Base-by-base conservation (phyloP, 495 filamentous ascomycete genomes). In the Penicillium canariense region DNA sequence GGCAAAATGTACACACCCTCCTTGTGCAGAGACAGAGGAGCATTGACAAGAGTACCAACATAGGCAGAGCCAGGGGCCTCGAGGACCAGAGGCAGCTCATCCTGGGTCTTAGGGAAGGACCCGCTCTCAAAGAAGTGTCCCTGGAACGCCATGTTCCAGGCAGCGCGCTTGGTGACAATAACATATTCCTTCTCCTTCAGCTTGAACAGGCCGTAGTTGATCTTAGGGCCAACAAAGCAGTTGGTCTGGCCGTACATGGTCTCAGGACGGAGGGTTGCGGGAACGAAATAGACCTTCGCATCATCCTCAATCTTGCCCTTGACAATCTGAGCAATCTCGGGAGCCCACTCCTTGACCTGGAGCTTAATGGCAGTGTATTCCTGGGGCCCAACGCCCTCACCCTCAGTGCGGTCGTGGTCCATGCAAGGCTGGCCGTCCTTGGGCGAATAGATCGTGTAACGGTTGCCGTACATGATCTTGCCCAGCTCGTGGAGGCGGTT, bases 221-320 rank as follows among this genome's bases (percentile, higher is more conserved):
- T 86, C 69, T 87, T 89, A 2, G 94, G 92, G 25, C 91, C 89
- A 45, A 98, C 90, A 63, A 98, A 98, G 70, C 91, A 96, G 75
- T 90, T 94, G 1, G 84, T 92, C 70, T 98, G 94, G 23, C 94
- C 94, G 63, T 97, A 97, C 93, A 98, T 97, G 15, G 94, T 98
- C 77, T 98, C 94, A 17, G 94, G 89, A 60, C 94, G 83, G 53
- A 98, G 80, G 53, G 94, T 97, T 20, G 94, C 94, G 3, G 94
- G 87, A 34, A 96, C 84, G 58, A 98, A 87, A 70, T 86, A 96
- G 23, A 97, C 87, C 51, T 89, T 88, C 22, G 89, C 87, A 56
- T 79, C 83, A 6, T 86, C 81, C 28, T 92, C 87, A n/a, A 97
- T 76, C 72, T 91, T 91, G 43, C 84, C 87, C 59, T 83, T 77